phyloP scores from a whole-genome alignment of 768 basidiomycete species.

The Lactarius psammicola region DNA sequence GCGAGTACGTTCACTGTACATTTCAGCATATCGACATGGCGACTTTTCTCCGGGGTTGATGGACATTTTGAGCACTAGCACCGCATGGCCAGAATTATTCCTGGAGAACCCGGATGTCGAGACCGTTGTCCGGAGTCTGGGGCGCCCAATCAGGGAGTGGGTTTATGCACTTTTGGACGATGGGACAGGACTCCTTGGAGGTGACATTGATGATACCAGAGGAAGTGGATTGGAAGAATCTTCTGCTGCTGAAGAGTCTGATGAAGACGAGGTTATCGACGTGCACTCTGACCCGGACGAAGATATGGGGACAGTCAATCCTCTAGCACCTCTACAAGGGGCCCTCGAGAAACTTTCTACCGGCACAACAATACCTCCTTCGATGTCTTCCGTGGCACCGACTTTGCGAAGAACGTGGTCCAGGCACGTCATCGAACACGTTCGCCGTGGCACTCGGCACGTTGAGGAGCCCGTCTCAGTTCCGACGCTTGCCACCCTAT shows the following conservation, averaged over 20 bases:
- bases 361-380: conserved; percentile 33
- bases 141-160: conserved; percentile 62
- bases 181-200: conserved; percentile 56
- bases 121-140: conserved; percentile 60
- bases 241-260: conserved; percentile 42
- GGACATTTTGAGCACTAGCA: conserved; percentile 59
- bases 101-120: conserved; percentile 77
- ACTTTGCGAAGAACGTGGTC: conserved; percentile 27
- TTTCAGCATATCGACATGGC: conserved; percentile 63
- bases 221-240: conserved; percentile 31
- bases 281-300: conserved; percentile 58
- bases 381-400: conserved; percentile 39
- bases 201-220: conserved; percentile 29
- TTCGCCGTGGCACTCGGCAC: conserved; percentile 68
- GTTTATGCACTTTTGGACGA: conserved; percentile 67
- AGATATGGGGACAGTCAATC: conserved; percentile 44
- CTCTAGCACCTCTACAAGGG: conserved; percentile 66
- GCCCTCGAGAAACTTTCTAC: conserved; percentile 58
- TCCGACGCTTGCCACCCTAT: conserved; percentile 46
- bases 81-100: conserved; percentile 71
- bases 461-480: conserved; percentile 57
- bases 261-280: conserved; percentile 63
- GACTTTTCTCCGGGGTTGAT: conserved; percentile 53
- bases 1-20: conserved; percentile 49
- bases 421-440: conserved; percentile 50